Evolutionary conservation across 495 filamentous ascomycete genomes (phyloP).

Genomic region (Bacidia gigantensis): DNA sequence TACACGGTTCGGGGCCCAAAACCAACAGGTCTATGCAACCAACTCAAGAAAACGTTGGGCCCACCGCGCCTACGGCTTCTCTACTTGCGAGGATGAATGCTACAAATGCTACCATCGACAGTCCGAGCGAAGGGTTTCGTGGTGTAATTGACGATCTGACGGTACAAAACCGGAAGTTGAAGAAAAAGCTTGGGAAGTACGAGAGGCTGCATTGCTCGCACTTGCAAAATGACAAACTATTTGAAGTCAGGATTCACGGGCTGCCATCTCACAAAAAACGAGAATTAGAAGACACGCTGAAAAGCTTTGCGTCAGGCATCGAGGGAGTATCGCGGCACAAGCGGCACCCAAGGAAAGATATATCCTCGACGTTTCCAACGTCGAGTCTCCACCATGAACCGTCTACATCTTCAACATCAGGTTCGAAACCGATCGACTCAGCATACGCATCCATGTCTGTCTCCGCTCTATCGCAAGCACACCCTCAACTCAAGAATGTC

Average conservation of each 20-base stretch:
- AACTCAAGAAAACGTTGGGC: constrained; percentile 16
- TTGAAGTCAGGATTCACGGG: constrained; percentile 62
- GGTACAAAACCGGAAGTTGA: constrained; percentile 55
- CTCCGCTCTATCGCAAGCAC: not conserved
- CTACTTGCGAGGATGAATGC: constrained; percentile 20
- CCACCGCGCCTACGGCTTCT: constrained; percentile 12
- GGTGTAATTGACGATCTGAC: constrained; percentile 63
- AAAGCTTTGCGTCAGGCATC: constrained; percentile 42
- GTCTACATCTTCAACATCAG: constrained; percentile 33
- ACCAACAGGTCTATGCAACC: not conserved
- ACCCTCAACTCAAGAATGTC: constrained; percentile 11
- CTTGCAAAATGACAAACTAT: constrained; percentile 52
- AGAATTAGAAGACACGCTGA: constrained; percentile 58
- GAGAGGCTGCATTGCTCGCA: constrained; percentile 47
- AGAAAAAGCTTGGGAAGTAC: constrained; percentile 52
- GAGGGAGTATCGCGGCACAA: constrained; percentile 3
- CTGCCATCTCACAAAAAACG: constrained; percentile 50
- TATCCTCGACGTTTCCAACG: not conserved
- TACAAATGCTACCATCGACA: constrained; percentile 30
- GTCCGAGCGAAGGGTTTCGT: constrained; percentile 38
- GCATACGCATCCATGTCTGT: constrained; percentile 60
- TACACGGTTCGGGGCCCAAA: constrained; percentile 8
- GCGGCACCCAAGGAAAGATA: not conserved
- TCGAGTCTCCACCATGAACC: constrained; percentile 6
- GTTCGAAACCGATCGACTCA: constrained; percentile 48